These are phyloP conservation scores for Calocybe indica DNA, from an alignment of 768 basidiomycete genomes.

Conservation along the genomic window DNA sequence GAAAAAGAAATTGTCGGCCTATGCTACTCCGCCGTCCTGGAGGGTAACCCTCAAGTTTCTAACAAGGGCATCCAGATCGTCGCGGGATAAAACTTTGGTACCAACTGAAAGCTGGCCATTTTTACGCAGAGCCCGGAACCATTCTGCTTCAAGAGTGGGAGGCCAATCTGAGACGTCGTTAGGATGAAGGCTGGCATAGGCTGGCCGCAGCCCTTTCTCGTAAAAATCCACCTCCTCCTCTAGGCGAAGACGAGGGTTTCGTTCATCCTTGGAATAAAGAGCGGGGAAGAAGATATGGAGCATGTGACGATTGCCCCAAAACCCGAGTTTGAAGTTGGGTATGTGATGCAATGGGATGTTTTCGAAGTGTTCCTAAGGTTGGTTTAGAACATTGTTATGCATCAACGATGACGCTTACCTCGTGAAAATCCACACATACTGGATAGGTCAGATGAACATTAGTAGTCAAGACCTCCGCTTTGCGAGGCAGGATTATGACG, in stretches of 20 bases:
- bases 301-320: slow-evolving; percentile 10
- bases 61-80: slow-evolving; percentile 5
- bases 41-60: slow-evolving; percentile 10
- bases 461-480: neutral
- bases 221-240: slow-evolving; percentile 9
- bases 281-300: slow-evolving; percentile 20
- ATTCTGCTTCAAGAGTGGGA: slow-evolving; percentile 11
- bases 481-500: slow-evolving; percentile 2
- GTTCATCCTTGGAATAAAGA: slow-evolving; percentile 9
- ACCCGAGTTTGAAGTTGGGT: slow-evolving; percentile 21
- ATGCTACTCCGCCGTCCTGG: slow-evolving; percentile 1
- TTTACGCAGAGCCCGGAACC: slow-evolving; percentile 12
- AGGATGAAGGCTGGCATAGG: slow-evolving; percentile 14
- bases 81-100: slow-evolving; percentile 12
- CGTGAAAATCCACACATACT: neutral
- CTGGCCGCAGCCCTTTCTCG: slow-evolving; percentile 11
- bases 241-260: slow-evolving; percentile 1
- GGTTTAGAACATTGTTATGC: neutral
- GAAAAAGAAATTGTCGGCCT: slow-evolving; percentile 16
- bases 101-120: slow-evolving; percentile 11
- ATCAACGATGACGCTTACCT: neutral
- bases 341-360: slow-evolving; percentile 15
- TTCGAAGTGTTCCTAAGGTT: neutral
- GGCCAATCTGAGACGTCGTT: slow-evolving; percentile 18
- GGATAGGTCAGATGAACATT: slow-evolving; percentile 3